Evolutionary conservation across 2,329 filamentous ascomycete species (phyloP).

Genomic region (Pestalotiopsis sp.): DNA sequence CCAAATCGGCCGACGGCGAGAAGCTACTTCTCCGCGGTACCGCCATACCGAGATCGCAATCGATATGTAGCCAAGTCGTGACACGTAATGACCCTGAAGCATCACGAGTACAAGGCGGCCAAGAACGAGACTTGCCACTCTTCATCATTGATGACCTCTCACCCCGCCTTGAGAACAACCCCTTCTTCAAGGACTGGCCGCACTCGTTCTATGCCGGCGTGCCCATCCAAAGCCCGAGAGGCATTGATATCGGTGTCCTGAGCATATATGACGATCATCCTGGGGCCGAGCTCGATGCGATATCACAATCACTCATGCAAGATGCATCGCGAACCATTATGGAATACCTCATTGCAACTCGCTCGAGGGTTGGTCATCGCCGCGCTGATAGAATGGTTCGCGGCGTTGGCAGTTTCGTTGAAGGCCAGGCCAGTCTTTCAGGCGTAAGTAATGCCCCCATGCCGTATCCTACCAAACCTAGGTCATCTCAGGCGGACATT

Average conservation of each 20-base stretch:
- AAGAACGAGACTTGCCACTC: constrained; percentile 29
- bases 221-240: constrained; percentile 16
- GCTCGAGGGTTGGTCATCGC: constrained; percentile 11
- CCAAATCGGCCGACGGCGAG: constrained; percentile 6
- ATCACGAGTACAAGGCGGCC: not conserved
- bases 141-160: constrained; percentile 36
- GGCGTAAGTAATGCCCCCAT: not conserved
- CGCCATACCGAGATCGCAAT: constrained; percentile 30
- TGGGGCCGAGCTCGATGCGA: constrained; percentile 1
- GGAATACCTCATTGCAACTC: constrained; percentile 18
- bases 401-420: constrained; percentile 25
- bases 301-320: constrained; percentile 12
- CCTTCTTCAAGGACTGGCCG: constrained; percentile 18
- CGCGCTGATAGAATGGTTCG: constrained; percentile 24
- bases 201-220: constrained; percentile 22
- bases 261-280: constrained; percentile 16
- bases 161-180: constrained; percentile 24
- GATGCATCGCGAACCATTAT: constrained; percentile 20
- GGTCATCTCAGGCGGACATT: no score
- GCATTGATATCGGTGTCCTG: constrained; percentile 22
- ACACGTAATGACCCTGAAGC: constrained; percentile 14
- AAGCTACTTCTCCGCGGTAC: constrained; percentile 29
- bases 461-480: no score
- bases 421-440: constrained; percentile 22
- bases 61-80: constrained; percentile 33